Base-by-base conservation (phyloP, 805 yeast genomes). In the Limtongia smithiae region DNA sequence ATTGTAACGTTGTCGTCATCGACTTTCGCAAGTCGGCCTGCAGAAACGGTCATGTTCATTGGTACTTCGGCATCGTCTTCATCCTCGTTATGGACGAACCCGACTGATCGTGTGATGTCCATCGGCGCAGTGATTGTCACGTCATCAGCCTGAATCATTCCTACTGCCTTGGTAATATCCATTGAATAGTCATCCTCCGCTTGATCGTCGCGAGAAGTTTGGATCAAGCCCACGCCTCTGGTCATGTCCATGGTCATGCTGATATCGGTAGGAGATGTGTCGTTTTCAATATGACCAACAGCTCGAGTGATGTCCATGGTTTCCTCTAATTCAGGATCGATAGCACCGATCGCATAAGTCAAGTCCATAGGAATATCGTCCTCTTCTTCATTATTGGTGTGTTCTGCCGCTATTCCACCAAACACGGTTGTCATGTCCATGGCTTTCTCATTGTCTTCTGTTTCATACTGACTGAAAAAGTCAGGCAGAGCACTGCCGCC, bases 361-460 rank as follows among this genome's bases (percentile, higher is more conserved):
- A 57, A 36, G 12, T 57, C 60, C 61, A 57, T 57, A 2, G 61
- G 45, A 17, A 28, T 34, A 30, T 57, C 59, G 36, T 44, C 44
- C 11, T 17, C 38, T 12, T 37, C 47, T n/a, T 51, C 48, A 25
- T 5, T 21, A 2, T 35, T 40, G 4, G 17, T n/a, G 15, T 32
- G 20, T 17, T 32, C 15, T 11, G 28, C 28, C 28, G 28, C 24
- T 31, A 56, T 48, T 27, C 37, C 31, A 3, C 57, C 57, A 22
- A 51, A 30, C 1, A 48, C 46, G 3, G 36, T 37, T 2, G 60
- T 56, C 25, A 56, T 37, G 18, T 56, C 60, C 60, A 56, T 56
- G 5, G 58, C 43, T 35, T 44, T 46, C n/a, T 22, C 42, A 17
- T 43, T 44, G n/a, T 42, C 48, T n/a, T 48, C 34, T 11, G 34